Evolutionary conservation across 192 early-diverging fungal species (phyloP).

Genomic region (Backusella circina): DNA sequence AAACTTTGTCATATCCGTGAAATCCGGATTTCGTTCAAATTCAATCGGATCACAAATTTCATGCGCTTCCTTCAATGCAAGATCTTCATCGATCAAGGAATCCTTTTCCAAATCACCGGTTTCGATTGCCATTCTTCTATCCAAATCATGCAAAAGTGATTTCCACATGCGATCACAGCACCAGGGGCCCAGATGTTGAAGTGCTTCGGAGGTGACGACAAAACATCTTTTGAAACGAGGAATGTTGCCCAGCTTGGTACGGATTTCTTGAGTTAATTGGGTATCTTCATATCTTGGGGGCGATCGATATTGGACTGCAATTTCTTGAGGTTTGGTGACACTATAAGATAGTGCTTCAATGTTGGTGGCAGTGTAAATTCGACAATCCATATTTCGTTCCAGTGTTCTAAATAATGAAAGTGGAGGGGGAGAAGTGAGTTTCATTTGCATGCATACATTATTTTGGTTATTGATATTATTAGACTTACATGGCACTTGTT

Average conservation of each 20-base stretch:
- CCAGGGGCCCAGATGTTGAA: constrained; percentile 72
- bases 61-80: constrained; percentile 14
- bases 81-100: constrained; percentile 13
- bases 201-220: constrained; percentile 32
- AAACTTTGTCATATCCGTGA: constrained; percentile 28
- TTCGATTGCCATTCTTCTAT: neutral
- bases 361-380: constrained; percentile 55
- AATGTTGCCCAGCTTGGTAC: constrained; percentile 29
- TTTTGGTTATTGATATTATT: neutral
- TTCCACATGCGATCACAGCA: constrained; percentile 72
- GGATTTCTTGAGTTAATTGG: constrained; percentile 35
- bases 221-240: constrained; percentile 42
- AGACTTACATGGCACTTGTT: constrained; percentile 11
- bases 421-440: neutral
- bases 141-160: constrained; percentile 38
- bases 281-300: constrained; percentile 44
- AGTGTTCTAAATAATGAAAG: constrained; percentile 35
- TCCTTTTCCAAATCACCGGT: neutral
- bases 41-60: constrained; percentile 11
- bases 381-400: constrained; percentile 50
- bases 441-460: neutral
- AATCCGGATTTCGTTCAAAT: constrained; percentile 26
- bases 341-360: constrained; percentile 20
- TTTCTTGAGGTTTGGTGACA: constrained; percentile 43
- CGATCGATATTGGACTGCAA: constrained; percentile 46